Percentiles rank a stretch among this genome's conserved stretches.
Evolutionary conservation across 2,329 filamentous ascomycete species (phyloP).

Genomic region (Aspergillus unguis): DNA sequence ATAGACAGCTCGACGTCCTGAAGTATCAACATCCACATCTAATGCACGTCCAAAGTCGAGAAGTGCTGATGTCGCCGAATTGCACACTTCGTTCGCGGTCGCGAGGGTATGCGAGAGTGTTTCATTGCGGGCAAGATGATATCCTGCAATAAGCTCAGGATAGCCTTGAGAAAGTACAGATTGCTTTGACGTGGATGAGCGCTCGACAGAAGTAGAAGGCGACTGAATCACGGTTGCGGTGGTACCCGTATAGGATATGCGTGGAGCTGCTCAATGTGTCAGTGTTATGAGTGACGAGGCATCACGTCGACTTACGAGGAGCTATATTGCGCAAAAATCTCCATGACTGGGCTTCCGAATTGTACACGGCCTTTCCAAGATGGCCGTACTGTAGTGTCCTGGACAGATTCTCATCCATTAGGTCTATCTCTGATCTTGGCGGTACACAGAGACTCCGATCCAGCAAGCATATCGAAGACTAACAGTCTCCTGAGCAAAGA

Average conservation of each 20-base stretch:
- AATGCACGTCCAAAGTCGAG: constrained; percentile 51
- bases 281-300: neutral
- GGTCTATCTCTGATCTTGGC: constrained; percentile 41
- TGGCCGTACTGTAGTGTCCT: constrained; percentile 58
- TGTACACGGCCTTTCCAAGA: constrained; percentile 52
- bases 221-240: constrained; percentile 27
- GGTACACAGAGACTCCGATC: constrained; percentile 22
- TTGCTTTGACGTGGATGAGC: constrained; percentile 20
- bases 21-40: constrained; percentile 30
- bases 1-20: constrained; percentile 28
- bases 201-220: constrained; percentile 15
- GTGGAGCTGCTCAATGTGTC: constrained; percentile 16
- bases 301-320: constrained; percentile 22
- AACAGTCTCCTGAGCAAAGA: constrained; percentile 2
- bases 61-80: constrained; percentile 39
- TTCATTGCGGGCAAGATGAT: constrained; percentile 30
- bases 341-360: constrained; percentile 48
- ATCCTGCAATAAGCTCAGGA: constrained; percentile 37
- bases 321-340: constrained; percentile 42
- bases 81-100: constrained; percentile 27
- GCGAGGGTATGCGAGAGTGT: constrained; percentile 32
- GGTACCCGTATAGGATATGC: constrained; percentile 31
- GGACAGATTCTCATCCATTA: constrained; percentile 54
- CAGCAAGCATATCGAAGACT: constrained; percentile 30
- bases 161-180: constrained; percentile 26